A percentile compares a stretch with the other conserved stretches of the same genome.
These are phyloP conservation scores for Alternaria hordeiaustralica DNA, from an alignment of 2,329 filamentous ascomycete genomes.

Conservation along the genomic window DNA sequence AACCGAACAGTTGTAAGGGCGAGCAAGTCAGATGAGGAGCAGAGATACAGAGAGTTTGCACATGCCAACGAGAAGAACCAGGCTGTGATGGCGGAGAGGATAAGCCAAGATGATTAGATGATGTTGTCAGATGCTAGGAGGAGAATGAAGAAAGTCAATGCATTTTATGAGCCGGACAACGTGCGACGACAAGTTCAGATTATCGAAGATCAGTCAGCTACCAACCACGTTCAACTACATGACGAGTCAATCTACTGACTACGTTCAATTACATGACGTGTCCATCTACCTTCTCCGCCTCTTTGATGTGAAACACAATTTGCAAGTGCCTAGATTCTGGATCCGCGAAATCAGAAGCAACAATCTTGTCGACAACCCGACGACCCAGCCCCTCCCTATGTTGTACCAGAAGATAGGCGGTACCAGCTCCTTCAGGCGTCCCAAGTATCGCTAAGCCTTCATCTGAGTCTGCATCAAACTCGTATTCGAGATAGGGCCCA, in stretches of 20 bases:
- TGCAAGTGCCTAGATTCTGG: neutral
- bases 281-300: neutral
- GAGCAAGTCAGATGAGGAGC: constrained; percentile 30
- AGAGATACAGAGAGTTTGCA: constrained; percentile 27
- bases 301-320: neutral
- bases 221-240: neutral
- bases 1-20: constrained; percentile 25
- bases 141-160: neutral
- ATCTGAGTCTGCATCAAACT: neutral
- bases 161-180: too few relatives aligned
- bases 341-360: too few relatives aligned
- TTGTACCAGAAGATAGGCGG: neutral
- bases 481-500: neutral
- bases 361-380: too few relatives aligned
- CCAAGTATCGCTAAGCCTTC: neutral
- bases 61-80: constrained; percentile 16
- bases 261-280: neutral
- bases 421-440: neutral
- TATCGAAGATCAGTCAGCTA: neutral
- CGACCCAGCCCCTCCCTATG: neutral
- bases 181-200: neutral
- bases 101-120: constrained; percentile 5
- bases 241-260: neutral
- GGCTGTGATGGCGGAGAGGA: constrained; percentile 4
- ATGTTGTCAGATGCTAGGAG: too few relatives aligned